phyloP scores from a whole-genome alignment of 2,329 filamentous ascomycete genomes.

The Nothophoma quercina region DNA sequence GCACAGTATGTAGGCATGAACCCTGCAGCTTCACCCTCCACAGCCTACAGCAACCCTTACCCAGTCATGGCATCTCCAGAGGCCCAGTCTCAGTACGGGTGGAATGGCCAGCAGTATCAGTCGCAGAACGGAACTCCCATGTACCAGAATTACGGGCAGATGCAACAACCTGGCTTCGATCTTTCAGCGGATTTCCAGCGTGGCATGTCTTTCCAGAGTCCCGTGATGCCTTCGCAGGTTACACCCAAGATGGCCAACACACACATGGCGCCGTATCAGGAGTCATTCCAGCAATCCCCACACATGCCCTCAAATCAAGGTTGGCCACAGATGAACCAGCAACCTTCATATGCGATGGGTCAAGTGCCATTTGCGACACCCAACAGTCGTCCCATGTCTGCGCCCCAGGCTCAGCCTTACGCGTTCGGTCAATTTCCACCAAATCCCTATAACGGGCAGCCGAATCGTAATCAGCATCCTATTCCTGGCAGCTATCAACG shows the following conservation, averaged over 20 bases:
- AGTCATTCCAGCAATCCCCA: constrained; percentile 41
- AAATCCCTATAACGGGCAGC: constrained; percentile 63
- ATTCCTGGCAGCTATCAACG: constrained; percentile 85
- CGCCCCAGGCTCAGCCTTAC: constrained; percentile 60
- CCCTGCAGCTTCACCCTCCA: constrained; percentile 36
- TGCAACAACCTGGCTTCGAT: constrained; percentile 53
- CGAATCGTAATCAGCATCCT: constrained; percentile 80
- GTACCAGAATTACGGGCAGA: constrained; percentile 38
- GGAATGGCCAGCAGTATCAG: constrained; percentile 44
- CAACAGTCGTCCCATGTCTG: constrained; percentile 47
- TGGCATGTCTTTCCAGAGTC: constrained; percentile 55
- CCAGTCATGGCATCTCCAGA: constrained; percentile 49
- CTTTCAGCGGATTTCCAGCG: constrained; percentile 56
- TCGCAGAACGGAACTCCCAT: constrained; percentile 32
- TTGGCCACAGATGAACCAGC: constrained; percentile 45
- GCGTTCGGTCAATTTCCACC: constrained; percentile 80
- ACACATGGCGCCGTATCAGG: constrained; percentile 45
- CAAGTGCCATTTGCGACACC: constrained; percentile 38
- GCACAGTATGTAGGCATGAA: constrained; percentile 42
- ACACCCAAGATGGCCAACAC: constrained; percentile 50
- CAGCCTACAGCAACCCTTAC: constrained; percentile 43
- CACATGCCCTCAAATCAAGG: constrained; percentile 39
- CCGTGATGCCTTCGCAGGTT: constrained; percentile 42
- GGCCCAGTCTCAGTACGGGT: constrained; percentile 45
- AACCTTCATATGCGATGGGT: constrained; percentile 35